phyloP scores from a whole-genome alignment of 345 rosid genomes.

The Gossypium mustelinum region DNA sequence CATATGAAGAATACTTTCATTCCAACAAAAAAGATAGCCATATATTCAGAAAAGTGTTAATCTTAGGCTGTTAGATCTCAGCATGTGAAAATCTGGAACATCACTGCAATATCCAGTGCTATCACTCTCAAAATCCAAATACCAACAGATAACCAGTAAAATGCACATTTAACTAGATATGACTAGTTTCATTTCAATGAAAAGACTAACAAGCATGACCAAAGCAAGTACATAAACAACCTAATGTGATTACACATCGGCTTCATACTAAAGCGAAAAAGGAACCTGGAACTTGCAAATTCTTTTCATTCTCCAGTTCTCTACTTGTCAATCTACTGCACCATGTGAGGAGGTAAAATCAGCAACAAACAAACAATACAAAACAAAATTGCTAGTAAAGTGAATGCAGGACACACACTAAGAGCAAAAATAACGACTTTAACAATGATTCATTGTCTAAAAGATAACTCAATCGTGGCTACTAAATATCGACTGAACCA shows the following conservation, averaged over 20 bases:
- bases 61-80: not conserved
- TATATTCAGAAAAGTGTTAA: too few relatives aligned
- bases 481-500: too few relatives aligned
- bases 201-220: not conserved
- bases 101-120: not conserved
- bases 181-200: not conserved
- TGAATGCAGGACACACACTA: not conserved
- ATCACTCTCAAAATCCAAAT: not conserved
- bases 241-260: not conserved
- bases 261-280: not conserved
- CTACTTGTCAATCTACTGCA: constrained; percentile 6
- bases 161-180: not conserved
- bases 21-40: too few relatives aligned
- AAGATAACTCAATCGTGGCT: not conserved
- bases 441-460: not conserved
- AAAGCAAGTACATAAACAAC: not conserved
- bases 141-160: not conserved
- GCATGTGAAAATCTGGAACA: not conserved
- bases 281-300: not conserved
- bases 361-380: not conserved
- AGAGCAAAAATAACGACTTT: not conserved
- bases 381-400: not conserved
- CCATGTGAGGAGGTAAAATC: not conserved
- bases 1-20: too few relatives aligned
- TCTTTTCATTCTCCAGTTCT: not conserved